Evolutionary conservation across 768 basidiomycete genomes (phyloP).

Genomic region (Tephrocybe sp.): DNA sequence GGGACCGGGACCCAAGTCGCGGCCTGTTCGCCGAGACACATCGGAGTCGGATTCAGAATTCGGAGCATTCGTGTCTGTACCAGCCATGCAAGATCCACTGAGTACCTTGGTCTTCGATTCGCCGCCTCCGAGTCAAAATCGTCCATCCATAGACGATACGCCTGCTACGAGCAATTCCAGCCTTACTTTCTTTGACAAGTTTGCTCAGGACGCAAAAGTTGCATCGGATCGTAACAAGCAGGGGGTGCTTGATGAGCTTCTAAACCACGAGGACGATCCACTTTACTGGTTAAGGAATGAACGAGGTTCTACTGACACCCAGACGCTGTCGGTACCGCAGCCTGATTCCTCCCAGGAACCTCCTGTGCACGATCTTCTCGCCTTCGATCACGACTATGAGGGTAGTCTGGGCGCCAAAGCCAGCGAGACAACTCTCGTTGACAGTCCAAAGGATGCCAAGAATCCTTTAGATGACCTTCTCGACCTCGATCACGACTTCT

Average conservation of each 20-base stretch:
- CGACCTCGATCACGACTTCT: conserved; percentile 40
- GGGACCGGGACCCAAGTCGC: background rate
- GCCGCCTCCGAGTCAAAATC: background rate
- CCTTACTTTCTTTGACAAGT: conserved; percentile 59
- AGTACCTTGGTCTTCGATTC: background rate
- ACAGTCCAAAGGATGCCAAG: conserved; percentile 9
- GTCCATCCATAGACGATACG: background rate
- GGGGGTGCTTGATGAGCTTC: conserved; percentile 60
- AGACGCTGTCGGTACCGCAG: background rate
- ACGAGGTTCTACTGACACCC: background rate
- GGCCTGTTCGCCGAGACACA: background rate
- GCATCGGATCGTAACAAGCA: conserved; percentile 53
- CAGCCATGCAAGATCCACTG: conserved; percentile 6
- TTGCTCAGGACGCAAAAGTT: conserved; percentile 55
- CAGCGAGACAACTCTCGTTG: too few species aligned
- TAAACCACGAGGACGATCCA: conserved; percentile 70
- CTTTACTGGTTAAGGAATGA: conserved; percentile 52
- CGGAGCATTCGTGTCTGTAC: conserved; percentile 12
- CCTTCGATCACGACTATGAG: too few species aligned
- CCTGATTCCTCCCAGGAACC: background rate
- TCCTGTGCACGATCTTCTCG: too few species aligned
- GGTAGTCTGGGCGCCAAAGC: too few species aligned
- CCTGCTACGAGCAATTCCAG: conserved; percentile 24
- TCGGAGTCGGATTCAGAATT: conserved; percentile 13
- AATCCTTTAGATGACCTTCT: conserved; percentile 14